Evolutionary conservation across 371 early-diverging fungal species (phyloP).

Genomic region (Cokeromyces recurvatus): DNA sequence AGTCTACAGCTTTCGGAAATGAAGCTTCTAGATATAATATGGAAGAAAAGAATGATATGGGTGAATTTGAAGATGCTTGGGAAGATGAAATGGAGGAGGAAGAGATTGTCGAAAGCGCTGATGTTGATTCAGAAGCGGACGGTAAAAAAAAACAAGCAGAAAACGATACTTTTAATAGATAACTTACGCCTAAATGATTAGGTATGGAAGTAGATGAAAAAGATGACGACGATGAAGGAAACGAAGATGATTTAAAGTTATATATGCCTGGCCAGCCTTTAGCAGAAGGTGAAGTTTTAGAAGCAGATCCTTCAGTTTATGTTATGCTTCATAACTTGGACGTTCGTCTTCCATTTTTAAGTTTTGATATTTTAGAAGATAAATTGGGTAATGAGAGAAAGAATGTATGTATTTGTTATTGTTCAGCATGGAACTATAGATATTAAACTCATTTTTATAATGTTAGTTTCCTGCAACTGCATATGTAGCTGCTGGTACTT

Average conservation of each 20-base stretch:
- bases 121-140: conserved; percentile 49
- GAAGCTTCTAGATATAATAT: conserved; percentile 25
- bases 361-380: conserved; percentile 90
- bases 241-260: conserved; percentile 58
- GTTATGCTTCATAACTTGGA: conserved; percentile 93
- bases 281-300: conserved; percentile 85
- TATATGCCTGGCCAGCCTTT: conserved; percentile 92
- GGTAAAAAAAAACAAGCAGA: conserved; percentile 16
- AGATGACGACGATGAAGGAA: conserved; percentile 33
- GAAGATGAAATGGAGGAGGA: conserved; percentile 91
- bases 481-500: conserved; percentile 94
- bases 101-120: conserved; percentile 52
- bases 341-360: conserved; percentile 94
- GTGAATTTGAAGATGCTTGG: conserved; percentile 95
- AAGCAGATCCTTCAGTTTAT: conserved; percentile 92
- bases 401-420: conserved; percentile 19
- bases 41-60: conserved; percentile 73
- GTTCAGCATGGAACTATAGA: background rate
- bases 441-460: background rate
- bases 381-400: conserved; percentile 77
- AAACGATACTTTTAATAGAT: background rate
- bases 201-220: conserved; percentile 59
- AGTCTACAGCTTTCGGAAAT: conserved; percentile 32
- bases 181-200: conserved; percentile 12
- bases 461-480: conserved; percentile 82